Base-by-base conservation (phyloP, 306 rosid genomes). In the Citrullus mucosospermus region DNA sequence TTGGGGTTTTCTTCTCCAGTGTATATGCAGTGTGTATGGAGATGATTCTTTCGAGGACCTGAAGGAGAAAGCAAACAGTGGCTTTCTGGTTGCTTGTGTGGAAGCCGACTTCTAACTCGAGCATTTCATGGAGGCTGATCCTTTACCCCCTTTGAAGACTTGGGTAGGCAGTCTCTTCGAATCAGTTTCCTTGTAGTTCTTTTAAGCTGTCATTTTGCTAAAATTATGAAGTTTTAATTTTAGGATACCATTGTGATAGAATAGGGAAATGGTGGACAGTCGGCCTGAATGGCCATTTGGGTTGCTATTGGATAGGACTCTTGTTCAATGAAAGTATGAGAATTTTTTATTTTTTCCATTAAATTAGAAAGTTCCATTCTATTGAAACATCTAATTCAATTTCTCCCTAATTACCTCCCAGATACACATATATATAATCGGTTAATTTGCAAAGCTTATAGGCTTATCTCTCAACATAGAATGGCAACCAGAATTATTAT, bases 81-180 rank as follows among this genome's bases (percentile, higher is more conserved):
- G 75, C 75, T 46, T 46, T 71, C 76, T 20, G 76, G 38, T 70
- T 70, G 76, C 76, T 68, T 41, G 75, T 70, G 76, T 46, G 39
- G 76, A 71, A 44, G 76, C 76, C 20, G 76, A 48, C 16, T 22
- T 46, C 55, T 48, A 46, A 72, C 77, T 72, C 77, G 39, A 25
- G 43, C 70, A 16, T 36, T 67, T 67, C 44, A 41, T 67, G 50
- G 53, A 38, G 51, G 17, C 78, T 17, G 48, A 74, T 32, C 46
- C 78, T 72, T 58, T 48, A 48, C 16, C 30, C 77, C 57, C 77
- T 32, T 51, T 53, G 58, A 48, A 71, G 59, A 73, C 50, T 57
- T 53, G 62, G 78, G 61, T 17, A 53, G 62, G 62, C 78, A 50
- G 44, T 48, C 44, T 68, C 43, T 50, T 44, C 56, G 38, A 46